Percentiles rank a stretch among this genome's conserved stretches.
Conservation (phyloP, 345 rosid species). For the Anastatica hierochuntica region DNA sequence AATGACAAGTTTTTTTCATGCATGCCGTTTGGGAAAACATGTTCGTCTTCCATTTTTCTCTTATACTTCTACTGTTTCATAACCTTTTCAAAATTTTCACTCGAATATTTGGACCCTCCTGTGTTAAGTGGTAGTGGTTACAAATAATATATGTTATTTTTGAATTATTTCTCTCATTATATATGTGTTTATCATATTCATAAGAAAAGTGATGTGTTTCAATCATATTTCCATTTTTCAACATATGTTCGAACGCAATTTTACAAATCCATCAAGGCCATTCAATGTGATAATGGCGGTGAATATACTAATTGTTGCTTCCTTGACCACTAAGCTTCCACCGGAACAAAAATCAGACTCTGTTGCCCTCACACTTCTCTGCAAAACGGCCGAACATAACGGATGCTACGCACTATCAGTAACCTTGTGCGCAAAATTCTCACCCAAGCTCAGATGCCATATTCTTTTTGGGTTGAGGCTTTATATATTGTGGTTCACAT, state of each 20-base stretch:
- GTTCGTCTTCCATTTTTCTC: no score
- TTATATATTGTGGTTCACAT: fast-evolving
- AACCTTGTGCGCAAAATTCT: neutral
- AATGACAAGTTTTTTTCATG: no score
- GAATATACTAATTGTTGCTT: neutral
- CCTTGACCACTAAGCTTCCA: neutral
- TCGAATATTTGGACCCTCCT: neutral
- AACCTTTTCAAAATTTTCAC: neutral
- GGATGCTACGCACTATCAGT: neutral
- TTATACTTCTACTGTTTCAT: no score
- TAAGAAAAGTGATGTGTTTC: no score
- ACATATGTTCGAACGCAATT: neutral
- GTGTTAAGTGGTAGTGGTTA: neutral
- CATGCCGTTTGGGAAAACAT: neutral
- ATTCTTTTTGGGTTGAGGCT: neutral
- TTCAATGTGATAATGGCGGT: neutral
- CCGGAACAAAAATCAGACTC: no score
- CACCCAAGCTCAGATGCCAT: neutral
- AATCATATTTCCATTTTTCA: neutral
- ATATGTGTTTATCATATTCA: neutral
- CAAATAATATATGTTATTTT: no score
- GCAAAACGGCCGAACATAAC: neutral
- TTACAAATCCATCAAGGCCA: neutral
- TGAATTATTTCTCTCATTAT: neutral
- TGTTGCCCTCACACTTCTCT: neutral